Conservation (phyloP, 768 basidiomycete species). For the Aureoboletus auriporus region DNA sequence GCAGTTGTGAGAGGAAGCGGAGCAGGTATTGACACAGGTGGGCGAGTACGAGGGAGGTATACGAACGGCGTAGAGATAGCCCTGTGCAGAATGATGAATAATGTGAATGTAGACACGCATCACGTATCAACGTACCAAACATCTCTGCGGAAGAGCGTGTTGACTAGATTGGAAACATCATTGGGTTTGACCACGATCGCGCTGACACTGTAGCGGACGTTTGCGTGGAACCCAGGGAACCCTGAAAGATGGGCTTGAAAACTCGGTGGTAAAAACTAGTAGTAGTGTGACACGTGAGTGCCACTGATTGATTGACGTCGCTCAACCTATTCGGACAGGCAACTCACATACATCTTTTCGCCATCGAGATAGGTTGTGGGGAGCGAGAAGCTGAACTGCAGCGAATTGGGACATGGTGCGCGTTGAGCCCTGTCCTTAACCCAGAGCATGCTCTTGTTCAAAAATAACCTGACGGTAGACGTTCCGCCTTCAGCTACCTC, state of each 20-base stretch:
- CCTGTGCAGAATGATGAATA: conserved; percentile 28
- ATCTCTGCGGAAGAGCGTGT: conserved; percentile 48
- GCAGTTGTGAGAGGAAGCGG: conserved; percentile 32
- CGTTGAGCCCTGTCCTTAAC: conserved; percentile 39
- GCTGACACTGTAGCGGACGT: conserved; percentile 57
- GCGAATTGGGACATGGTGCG: conserved; percentile 45
- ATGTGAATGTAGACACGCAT: background rate
- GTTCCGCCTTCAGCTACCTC: conserved; percentile 69
- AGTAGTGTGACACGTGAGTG: conserved; percentile 1
- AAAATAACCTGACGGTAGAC: conserved; percentile 46
- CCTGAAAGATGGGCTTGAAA: conserved; percentile 65
- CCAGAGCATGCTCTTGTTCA: conserved; percentile 56
- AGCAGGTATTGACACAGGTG: conserved; percentile 47
- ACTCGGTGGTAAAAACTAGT: conserved; percentile 66
- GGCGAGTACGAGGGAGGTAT: conserved; percentile 64
- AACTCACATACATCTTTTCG: conserved; percentile 55
- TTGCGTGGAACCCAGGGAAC: conserved; percentile 68
- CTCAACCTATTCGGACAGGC: conserved; percentile 6
- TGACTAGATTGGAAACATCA: conserved; percentile 42
- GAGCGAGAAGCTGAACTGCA: conserved; percentile 53
- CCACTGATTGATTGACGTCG: background rate
- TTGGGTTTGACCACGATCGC: conserved; percentile 48
- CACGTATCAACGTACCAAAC: conserved; percentile 42
- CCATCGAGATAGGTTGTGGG: conserved; percentile 57
- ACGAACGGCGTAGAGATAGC: conserved; percentile 56